These are phyloP conservation scores for Kazachstania taianensis DNA, from an alignment of 805 yeast species.

Conservation along the genomic window DNA sequence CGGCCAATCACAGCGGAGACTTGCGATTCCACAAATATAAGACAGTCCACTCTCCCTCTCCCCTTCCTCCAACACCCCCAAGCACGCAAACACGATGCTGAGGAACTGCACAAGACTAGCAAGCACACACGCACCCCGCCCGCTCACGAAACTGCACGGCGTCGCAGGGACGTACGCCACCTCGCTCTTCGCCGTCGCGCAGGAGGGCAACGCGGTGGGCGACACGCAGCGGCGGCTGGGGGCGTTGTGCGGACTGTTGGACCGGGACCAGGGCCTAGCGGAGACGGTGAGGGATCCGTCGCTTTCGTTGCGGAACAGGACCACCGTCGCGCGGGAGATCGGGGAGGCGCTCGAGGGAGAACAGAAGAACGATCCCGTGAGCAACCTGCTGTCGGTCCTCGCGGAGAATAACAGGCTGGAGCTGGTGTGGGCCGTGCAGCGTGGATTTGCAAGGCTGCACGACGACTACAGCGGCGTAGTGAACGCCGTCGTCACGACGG, in stretches of 20 bases:
- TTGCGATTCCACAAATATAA: too few relatives aligned
- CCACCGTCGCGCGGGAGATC: conserved; percentile 54
- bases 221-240: background rate
- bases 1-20: background rate
- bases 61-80: too few relatives aligned
- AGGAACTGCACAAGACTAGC: background rate
- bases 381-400: conserved; percentile 73
- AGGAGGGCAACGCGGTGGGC: background rate
- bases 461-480: conserved; percentile 88
- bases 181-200: conserved; percentile 84
- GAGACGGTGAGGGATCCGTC: conserved; percentile 73
- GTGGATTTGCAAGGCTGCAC: conserved; percentile 65
- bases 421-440: conserved; percentile 52
- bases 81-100: background rate
- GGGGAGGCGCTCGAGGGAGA: conserved; percentile 36
- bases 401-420: conserved; percentile 91
- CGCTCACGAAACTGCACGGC: conserved; percentile 33
- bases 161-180: conserved; percentile 95
- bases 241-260: conserved; percentile 14
- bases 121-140: background rate
- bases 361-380: conserved; percentile 39
- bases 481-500: conserved; percentile 87
- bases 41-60: too few relatives aligned
- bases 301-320: conserved; percentile 64
- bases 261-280: conserved; percentile 59